Conservation (phyloP, 75 land plant genomes). For the Larix kaempferi region DNA sequence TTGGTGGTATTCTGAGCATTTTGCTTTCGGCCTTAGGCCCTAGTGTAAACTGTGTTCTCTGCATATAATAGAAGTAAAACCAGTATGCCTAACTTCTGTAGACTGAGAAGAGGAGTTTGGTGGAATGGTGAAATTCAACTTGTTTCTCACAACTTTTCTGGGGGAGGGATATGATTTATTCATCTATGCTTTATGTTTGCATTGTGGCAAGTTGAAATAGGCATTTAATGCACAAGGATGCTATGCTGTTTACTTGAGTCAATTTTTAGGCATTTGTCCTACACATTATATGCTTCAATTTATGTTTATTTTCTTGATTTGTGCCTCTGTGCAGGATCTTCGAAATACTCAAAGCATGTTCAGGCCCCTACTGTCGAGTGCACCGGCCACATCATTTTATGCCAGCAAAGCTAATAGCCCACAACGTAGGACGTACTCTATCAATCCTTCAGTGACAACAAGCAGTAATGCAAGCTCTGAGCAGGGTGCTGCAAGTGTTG, state of each 20-base stretch:
- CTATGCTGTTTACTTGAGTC: neutral
- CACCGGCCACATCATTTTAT: slow-evolving; percentile 66
- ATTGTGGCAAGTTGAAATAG: neutral
- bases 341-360: slow-evolving; percentile 72
- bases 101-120: neutral
- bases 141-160: neutral
- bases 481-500: slow-evolving; percentile 37
- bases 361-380: slow-evolving; percentile 88
- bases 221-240: neutral
- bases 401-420: slow-evolving; percentile 39
- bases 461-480: slow-evolving; percentile 91
- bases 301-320: no score
- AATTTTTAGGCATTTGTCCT: no score
- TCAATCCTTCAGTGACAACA: slow-evolving; percentile 72
- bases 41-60: neutral
- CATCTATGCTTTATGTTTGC: neutral
- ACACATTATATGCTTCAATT: no score
- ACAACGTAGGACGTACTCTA: slow-evolving; percentile 43
- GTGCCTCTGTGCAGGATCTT: slow-evolving; percentile 43
- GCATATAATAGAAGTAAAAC: neutral
- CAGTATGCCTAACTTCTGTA: neutral
- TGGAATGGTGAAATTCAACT: neutral
- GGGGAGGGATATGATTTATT: neutral
- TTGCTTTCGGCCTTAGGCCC: neutral
- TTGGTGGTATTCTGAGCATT: neutral